A percentile compares a stretch with the other conserved stretches of the same genome.
These are phyloP conservation scores for Starmerella vitae DNA, from an alignment of 805 yeast species.

Conservation along the genomic window DNA sequence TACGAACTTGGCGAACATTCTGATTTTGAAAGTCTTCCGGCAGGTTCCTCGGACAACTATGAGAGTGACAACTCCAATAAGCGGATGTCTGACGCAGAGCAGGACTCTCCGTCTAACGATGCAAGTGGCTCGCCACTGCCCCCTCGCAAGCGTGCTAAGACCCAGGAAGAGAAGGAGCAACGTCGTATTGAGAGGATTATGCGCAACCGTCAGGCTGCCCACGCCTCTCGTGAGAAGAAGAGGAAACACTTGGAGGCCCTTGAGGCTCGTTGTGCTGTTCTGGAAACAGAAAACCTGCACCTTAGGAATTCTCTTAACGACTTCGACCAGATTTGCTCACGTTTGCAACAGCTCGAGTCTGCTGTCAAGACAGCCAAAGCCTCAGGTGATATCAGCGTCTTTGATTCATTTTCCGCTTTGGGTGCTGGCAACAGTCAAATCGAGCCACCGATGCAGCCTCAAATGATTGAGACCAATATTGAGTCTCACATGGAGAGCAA, in stretches of 20 bases:
- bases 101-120: conserved; percentile 11
- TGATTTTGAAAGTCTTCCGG: conserved; percentile 11
- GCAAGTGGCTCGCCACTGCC: conserved; percentile 40
- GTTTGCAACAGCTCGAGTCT: conserved; percentile 20
- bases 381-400: conserved; percentile 17
- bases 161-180: conserved; percentile 94
- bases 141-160: conserved; percentile 92
- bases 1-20: conserved; percentile 8
- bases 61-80: not conserved
- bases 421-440: not conserved
- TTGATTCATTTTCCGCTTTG: conserved; percentile 7
- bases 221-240: conserved; percentile 93
- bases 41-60: conserved; percentile 5
- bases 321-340: conserved; percentile 9
- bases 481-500: conserved; percentile 1
- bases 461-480: not conserved
- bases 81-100: conserved; percentile 10
- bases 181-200: conserved; percentile 84
- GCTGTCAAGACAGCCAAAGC: conserved; percentile 17
- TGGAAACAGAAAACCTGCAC: conserved; percentile 22
- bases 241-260: conserved; percentile 78
- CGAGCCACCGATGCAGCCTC: not conserved
- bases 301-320: conserved; percentile 16
- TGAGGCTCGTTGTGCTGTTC: conserved; percentile 38
- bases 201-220: conserved; percentile 93